Base-by-base conservation (phyloP, 805 yeast genomes). In the Wickerhamiella spandovensis region DNA sequence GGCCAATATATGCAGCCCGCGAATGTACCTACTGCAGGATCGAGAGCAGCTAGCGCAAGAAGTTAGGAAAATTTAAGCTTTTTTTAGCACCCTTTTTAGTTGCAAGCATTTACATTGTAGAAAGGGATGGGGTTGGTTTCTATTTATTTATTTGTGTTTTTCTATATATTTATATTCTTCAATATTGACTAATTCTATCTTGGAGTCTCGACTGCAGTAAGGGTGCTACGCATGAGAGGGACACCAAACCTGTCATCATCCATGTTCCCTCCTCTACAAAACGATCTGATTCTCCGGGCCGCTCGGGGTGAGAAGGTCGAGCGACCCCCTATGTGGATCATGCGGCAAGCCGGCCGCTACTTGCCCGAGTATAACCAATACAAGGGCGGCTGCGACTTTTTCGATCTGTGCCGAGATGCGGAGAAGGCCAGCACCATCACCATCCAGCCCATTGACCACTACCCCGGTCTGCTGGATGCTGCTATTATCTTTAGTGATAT, bases 401-500 rank as follows among this genome's bases (percentile, higher is more conserved):
- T 92, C 62, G 95, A 88, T 62, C 81, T 92, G n/a, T 92, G 98
- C 64, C 75, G 92, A 61, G 92, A 86, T 64, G 87, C 97, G 1
- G 97, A 90, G 64, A 78, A 84, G 58, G 98, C 97, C 1, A 79
- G 95, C 24, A 90, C 78, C 49, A 87, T 92, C 64, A 92, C 98
- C 1, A 89, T 92, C 55, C 98, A 92, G 69, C 98, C 98, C 4
- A 77, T 92, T 50, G 86, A 82, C 50, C 95, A 85, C 60, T 92
- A 78, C 62, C 81, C 82, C 51, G 97, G 95, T 0, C 72, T 89
- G 49, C 75, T 90, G 46, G 98, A 92, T 63, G 97, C 97, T 4
- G 98, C 98, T 5, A 92, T 92, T 58, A 92, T 92, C 51, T 92
- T 92, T 71, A 81, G 89, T 64, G 98, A 92, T 65, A 92, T 92